Conservation (phyloP, 108 stramenopile species). For the Nannochloropsis gaditana region DNA sequence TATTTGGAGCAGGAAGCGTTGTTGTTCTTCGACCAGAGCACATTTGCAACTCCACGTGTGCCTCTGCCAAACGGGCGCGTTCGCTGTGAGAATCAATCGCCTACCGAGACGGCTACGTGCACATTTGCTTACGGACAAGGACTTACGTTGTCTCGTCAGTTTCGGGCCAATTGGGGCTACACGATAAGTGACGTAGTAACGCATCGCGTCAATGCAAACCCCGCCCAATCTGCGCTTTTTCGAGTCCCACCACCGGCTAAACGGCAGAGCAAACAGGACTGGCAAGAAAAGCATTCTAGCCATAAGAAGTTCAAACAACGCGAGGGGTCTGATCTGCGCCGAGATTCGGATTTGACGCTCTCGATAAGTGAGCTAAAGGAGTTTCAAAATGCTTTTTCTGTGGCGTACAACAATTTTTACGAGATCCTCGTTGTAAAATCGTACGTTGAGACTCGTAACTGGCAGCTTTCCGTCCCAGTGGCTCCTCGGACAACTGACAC, state of each 20-base stretch:
- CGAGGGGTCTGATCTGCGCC: neutral
- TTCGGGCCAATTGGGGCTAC: slow-evolving; percentile 3
- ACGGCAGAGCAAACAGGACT: neutral
- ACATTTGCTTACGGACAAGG: slow-evolving; percentile 14
- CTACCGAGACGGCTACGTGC: slow-evolving; percentile 8
- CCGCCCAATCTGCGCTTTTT: neutral
- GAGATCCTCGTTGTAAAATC: neutral
- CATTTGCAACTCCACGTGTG: neutral
- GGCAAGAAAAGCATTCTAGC: neutral
- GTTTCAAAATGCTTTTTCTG: slow-evolving; percentile 6
- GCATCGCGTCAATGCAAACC: slow-evolving; percentile 1
- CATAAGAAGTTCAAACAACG: neutral
- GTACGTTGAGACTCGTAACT: slow-evolving; percentile 1
- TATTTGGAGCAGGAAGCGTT: slow-evolving; percentile 5
- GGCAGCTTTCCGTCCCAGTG: slow-evolving; percentile 10
- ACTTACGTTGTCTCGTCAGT: neutral
- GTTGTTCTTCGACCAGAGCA: slow-evolving; percentile 5
- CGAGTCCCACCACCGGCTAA: neutral
- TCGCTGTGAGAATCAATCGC: neutral
- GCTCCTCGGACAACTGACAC: neutral
- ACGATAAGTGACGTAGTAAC: neutral
- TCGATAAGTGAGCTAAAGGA: slow-evolving; percentile 4
- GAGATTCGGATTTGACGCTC: neutral
- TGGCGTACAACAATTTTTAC: slow-evolving; percentile 3
- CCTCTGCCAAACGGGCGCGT: slow-evolving; percentile 16